A percentile compares a stretch with the other conserved stretches of the same genome.
Conservation (phyloP, 495 filamentous ascomycete species). For the Penicillium daleae region DNA sequence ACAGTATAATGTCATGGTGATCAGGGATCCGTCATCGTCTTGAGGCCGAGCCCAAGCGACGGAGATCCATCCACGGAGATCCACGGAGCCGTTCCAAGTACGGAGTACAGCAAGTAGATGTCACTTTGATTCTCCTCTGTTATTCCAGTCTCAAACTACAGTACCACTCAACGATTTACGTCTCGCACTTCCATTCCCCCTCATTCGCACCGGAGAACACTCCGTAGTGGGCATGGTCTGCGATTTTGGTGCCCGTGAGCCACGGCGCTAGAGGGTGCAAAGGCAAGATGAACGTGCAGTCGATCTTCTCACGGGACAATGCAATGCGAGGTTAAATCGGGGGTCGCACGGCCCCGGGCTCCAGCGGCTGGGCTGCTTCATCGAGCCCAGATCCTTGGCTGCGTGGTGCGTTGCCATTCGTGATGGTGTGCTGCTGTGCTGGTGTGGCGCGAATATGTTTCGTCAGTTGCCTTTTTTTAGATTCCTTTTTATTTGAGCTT, state of each 20-base stretch:
- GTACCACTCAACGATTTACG: background rate
- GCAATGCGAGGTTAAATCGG: constrained; percentile 42
- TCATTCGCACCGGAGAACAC: constrained; percentile 1
- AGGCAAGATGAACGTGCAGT: constrained; percentile 39
- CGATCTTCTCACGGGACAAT: constrained; percentile 41
- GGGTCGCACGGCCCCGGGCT: constrained; percentile 33
- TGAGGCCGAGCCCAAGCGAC: background rate
- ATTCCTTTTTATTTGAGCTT: background rate
- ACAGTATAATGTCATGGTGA: background rate
- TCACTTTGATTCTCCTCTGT: background rate
- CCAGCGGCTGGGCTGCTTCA: constrained; percentile 2
- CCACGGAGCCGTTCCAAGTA: background rate
- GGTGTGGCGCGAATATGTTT: constrained; percentile 5
- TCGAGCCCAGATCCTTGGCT: constrained; percentile 19
- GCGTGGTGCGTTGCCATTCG: constrained; percentile 29
- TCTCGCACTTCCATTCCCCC: background rate
- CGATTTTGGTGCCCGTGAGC: background rate
- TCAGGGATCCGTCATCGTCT: background rate
- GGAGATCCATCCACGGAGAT: constrained; percentile 1
- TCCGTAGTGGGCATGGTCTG: constrained; percentile 6
- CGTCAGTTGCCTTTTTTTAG: background rate
- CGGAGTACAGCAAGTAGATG: background rate
- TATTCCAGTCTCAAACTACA: background rate
- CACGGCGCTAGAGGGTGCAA: constrained; percentile 10
- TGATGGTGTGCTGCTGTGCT: constrained; percentile 4